Evolutionary conservation across 2,329 filamentous ascomycete genomes (phyloP).

Genomic region (Venturia asperata): DNA sequence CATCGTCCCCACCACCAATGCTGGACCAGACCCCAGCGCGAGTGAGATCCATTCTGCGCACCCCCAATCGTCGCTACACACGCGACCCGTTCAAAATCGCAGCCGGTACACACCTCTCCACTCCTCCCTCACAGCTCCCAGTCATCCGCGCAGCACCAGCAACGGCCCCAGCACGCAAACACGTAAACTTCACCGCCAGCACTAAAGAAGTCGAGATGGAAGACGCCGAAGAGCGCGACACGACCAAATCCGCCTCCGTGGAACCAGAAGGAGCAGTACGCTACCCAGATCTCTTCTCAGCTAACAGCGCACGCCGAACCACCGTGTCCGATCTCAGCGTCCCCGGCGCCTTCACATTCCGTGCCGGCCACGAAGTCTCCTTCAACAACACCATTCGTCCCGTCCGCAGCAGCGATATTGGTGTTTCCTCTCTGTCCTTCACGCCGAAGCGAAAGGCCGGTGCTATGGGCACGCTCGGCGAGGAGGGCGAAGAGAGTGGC

Average conservation of each 20-base stretch:
- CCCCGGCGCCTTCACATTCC: slow-evolving; percentile 43
- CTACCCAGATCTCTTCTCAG: slow-evolving; percentile 33
- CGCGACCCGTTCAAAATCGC: slow-evolving; percentile 53
- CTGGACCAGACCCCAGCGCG: slow-evolving; percentile 26
- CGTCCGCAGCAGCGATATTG: slow-evolving; percentile 40
- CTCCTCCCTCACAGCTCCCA: slow-evolving; percentile 27
- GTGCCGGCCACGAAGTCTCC: slow-evolving; percentile 38
- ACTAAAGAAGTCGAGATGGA: slow-evolving; percentile 42
- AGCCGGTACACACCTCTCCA: slow-evolving; percentile 50
- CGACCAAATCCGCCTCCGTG: slow-evolving; percentile 28
- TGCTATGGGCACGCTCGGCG: slow-evolving; percentile 16
- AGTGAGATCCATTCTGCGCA: slow-evolving; percentile 58
- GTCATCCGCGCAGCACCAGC: slow-evolving; percentile 41
- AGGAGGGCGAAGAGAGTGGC: slow-evolving; percentile 7
- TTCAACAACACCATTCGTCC: slow-evolving; percentile 38
- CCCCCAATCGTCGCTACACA: slow-evolving; percentile 52
- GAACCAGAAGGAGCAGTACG: slow-evolving; percentile 25
- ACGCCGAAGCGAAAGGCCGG: slow-evolving; percentile 27
- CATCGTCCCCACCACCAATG: slow-evolving; percentile 6
- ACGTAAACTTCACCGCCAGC: slow-evolving; percentile 71
- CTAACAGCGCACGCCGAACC: slow-evolving; percentile 22
- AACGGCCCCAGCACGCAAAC: slow-evolving; percentile 69
- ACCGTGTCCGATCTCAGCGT: slow-evolving; percentile 26
- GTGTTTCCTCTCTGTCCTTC: slow-evolving; percentile 21
- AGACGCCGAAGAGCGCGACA: slow-evolving; percentile 25